phyloP scores from a whole-genome alignment of 169 alveolate genomes.

The Eimeria brunetti region DNA sequence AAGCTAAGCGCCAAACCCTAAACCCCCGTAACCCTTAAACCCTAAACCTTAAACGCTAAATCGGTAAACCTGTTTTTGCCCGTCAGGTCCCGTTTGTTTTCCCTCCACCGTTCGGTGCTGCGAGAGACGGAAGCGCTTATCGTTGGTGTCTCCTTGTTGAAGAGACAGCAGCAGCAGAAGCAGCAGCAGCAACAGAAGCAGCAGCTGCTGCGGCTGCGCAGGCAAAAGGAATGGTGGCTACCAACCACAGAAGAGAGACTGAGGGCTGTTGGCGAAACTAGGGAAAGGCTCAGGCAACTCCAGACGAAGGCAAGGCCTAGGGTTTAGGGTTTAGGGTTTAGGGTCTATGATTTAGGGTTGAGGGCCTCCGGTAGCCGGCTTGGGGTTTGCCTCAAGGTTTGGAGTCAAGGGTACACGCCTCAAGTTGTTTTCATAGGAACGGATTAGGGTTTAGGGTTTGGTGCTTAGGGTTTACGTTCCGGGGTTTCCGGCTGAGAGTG shows the following conservation, averaged over 20 bases:
- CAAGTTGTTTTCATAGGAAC: neutral
- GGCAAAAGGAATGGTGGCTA: slow-evolving; percentile 44
- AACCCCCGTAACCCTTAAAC: neutral
- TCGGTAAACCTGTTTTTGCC: neutral
- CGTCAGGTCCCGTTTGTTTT: slow-evolving; percentile 35
- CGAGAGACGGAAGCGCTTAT: slow-evolving; percentile 7
- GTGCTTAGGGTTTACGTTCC: neutral
- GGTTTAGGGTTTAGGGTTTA: neutral
- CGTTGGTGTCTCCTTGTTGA: neutral
- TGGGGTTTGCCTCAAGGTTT: neutral
- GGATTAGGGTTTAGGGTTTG: neutral
- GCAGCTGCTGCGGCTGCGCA: neutral
- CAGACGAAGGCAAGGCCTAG: slow-evolving; percentile 54
- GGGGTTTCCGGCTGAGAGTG: neutral
- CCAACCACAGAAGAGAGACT: slow-evolving; percentile 31
- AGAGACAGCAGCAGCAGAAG: neutral
- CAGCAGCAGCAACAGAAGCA: neutral
- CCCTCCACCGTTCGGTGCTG: slow-evolving; percentile 30
- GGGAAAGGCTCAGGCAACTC: slow-evolving; percentile 11
- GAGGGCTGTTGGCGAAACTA: slow-evolving; percentile 3
- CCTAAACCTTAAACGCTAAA: neutral
- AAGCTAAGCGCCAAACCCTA: too few species aligned
- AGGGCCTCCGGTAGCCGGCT: neutral
- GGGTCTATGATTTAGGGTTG: slow-evolving; percentile 23
- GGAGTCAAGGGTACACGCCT: too few species aligned